These are phyloP conservation scores for Corylus avellana DNA, from an alignment of 306 rosid species.

Conservation along the genomic window DNA sequence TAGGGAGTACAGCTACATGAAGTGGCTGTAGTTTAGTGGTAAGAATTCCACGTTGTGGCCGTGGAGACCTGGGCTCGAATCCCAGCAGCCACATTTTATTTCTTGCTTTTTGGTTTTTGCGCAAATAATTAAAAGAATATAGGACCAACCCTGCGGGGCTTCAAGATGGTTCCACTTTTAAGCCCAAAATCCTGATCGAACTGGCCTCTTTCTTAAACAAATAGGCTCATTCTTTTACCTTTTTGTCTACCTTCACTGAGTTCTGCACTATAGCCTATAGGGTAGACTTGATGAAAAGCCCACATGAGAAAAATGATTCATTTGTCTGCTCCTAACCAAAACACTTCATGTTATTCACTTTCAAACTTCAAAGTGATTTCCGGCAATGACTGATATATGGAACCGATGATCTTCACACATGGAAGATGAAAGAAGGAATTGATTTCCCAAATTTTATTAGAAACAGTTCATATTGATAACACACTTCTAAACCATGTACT, in stretches of 20 bases:
- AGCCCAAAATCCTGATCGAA: not conserved
- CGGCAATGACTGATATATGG: not conserved
- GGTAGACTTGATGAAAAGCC: not conserved
- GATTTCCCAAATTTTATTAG: not conserved
- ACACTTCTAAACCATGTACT: constrained; percentile 20
- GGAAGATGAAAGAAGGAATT: not conserved
- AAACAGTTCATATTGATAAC: constrained; percentile 7
- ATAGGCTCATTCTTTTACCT: too few relatives aligned
- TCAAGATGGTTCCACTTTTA: not conserved
- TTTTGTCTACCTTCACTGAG: not conserved
- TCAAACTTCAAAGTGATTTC: too few relatives aligned
- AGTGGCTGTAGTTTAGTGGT: constrained; percentile 47
- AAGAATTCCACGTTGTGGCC: constrained; percentile 51
- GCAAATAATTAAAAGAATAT: not conserved
- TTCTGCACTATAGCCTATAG: not conserved
- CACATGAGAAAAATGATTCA: not conserved
- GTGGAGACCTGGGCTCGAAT: constrained; percentile 54
- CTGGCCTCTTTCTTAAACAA: not conserved
- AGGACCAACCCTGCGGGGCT: not conserved
- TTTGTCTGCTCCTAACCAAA: not conserved
- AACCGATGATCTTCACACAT: not conserved
- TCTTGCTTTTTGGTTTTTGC: fast-evolving
- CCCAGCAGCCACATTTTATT: constrained; percentile 36
- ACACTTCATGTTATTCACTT: not conserved
- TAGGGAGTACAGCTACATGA: fast-evolving